Evolutionary conservation across 78 protist genomes (phyloP).

Genomic region (Chrysochromulina parva): DNA sequence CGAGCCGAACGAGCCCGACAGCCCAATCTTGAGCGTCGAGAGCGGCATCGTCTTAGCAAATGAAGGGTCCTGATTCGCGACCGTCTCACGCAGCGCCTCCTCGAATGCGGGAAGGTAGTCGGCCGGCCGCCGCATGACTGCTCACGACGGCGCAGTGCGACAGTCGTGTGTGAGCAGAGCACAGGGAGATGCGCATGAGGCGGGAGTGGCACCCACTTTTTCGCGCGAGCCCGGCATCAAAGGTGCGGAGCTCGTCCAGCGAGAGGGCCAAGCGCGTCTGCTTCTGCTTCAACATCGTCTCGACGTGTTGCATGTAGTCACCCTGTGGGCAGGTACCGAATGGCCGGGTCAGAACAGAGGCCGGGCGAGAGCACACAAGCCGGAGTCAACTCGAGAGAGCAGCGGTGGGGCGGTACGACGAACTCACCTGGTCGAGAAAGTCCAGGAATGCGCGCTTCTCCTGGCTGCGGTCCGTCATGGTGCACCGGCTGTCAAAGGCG

Average conservation of each 20-base stretch:
- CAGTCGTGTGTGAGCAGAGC: not conserved
- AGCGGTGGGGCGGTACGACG: not conserved
- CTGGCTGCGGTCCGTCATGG: not conserved
- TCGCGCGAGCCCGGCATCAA: not conserved
- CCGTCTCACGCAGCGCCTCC: constrained; percentile 47
- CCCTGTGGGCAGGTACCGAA: not conserved
- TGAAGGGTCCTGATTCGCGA: not conserved
- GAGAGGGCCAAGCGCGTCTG: not conserved
- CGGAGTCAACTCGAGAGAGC: not conserved
- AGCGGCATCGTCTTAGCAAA: not conserved
- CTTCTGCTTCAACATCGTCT: not conserved
- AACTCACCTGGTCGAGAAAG: not conserved
- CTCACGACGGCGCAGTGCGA: not conserved
- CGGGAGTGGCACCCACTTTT: too few species aligned
- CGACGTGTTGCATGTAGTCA: not conserved
- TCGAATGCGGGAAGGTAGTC: constrained; percentile 50
- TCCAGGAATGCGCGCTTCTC: not conserved
- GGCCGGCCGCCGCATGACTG: constrained; percentile 30
- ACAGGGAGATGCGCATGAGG: too few species aligned
- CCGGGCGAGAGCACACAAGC: not conserved
- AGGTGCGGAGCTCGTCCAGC: not conserved
- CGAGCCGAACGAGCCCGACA: constrained; percentile 73
- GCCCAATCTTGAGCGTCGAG: constrained; percentile 65
- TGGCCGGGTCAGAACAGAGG: not conserved
- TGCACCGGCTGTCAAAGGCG: too few species aligned